phyloP scores from a whole-genome alignment of 1,139 yeast genomes.

The Nadsonia starkeyi-henricii region DNA sequence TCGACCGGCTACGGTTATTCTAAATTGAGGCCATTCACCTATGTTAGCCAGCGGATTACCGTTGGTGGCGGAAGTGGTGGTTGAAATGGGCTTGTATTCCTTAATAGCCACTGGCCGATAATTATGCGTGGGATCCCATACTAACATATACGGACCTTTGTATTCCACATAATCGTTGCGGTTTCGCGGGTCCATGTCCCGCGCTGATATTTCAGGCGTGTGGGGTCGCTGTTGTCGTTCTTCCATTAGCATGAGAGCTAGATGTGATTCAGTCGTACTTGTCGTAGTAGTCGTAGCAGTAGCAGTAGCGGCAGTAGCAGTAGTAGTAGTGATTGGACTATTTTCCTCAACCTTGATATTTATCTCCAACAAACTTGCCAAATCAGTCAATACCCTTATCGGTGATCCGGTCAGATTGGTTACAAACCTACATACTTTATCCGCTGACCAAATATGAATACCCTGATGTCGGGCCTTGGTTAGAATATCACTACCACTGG shows the following conservation, averaged over 20 bases:
- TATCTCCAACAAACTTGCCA: conserved; percentile 3
- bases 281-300: conserved; percentile 3
- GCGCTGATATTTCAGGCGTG: conserved; percentile 33
- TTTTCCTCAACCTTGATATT: too few relatives aligned
- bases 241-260: conserved; percentile 60
- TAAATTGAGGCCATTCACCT: conserved; percentile 38
- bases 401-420: conserved; percentile 46
- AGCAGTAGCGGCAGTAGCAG: background rate
- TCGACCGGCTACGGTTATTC: conserved; percentile 30
- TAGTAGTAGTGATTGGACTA: too few relatives aligned
- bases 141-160: conserved; percentile 54
- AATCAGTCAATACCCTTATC: conserved; percentile 9
- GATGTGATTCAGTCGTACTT: conserved; percentile 15
- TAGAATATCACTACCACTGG: conserved; percentile 36
- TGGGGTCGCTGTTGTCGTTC: conserved; percentile 70
- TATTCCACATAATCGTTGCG: conserved; percentile 79
- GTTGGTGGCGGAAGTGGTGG: too few relatives aligned
- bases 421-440: conserved; percentile 70
- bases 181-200: conserved; percentile 73
- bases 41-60: conserved; percentile 30
- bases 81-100: conserved; percentile 36
- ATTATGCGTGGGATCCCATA: conserved; percentile 66
- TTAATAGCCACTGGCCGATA: conserved; percentile 79
- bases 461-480: conserved; percentile 44
- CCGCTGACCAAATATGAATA: conserved; percentile 78